Evolutionary conservation across 2,329 filamentous ascomycete genomes (phyloP).

Genomic region (Daldinia eschscholtzii): DNA sequence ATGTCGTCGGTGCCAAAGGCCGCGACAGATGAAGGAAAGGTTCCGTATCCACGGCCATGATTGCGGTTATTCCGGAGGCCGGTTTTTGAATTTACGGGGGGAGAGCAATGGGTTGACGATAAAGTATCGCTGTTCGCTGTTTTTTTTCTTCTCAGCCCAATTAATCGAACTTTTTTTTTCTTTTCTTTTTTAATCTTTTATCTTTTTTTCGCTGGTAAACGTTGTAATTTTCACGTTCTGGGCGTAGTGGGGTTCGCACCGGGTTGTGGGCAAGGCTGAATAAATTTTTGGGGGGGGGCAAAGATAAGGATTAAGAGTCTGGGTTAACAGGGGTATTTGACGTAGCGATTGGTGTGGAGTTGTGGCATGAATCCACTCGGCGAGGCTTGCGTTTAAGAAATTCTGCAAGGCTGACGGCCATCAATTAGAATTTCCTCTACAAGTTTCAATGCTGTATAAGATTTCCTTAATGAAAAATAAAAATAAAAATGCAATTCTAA

Average conservation of each 20-base stretch:
- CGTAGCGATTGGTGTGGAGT: slow-evolving; percentile 1
- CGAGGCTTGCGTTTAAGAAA: slow-evolving; percentile 40
- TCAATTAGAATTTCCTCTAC: slow-evolving; percentile 26
- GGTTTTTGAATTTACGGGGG: slow-evolving; percentile 24
- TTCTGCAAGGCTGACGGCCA: slow-evolving; percentile 37
- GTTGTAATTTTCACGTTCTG: slow-evolving; percentile 44
- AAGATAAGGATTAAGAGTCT: slow-evolving; percentile 18
- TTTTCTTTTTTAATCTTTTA: slow-evolving; percentile 19
- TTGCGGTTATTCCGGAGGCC: slow-evolving; percentile 58
- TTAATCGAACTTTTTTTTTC: slow-evolving; percentile 28
- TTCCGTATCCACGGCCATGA: slow-evolving; percentile 83
- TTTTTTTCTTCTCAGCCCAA: slow-evolving; percentile 14
- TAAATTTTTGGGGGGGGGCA: not conserved
- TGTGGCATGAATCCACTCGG: slow-evolving; percentile 16
- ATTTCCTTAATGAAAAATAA: not conserved
- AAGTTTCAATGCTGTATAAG: not conserved
- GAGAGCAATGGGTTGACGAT: slow-evolving; percentile 16
- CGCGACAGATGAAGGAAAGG: slow-evolving; percentile 95
- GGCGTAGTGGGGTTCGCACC: slow-evolving; percentile 38
- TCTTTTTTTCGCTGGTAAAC: slow-evolving; percentile 29
- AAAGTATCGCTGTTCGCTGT: slow-evolving; percentile 18
- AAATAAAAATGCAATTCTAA: not conserved
- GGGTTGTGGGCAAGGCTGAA: slow-evolving; percentile 44
- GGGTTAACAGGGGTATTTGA: slow-evolving; percentile 9
- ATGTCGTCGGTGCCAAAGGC: slow-evolving; percentile 84